Evolutionary conservation across 2,329 filamentous ascomycete genomes (phyloP), one percentile per base, ranked within the genome.

Genomic region (Aspergillus sp.): DNA sequence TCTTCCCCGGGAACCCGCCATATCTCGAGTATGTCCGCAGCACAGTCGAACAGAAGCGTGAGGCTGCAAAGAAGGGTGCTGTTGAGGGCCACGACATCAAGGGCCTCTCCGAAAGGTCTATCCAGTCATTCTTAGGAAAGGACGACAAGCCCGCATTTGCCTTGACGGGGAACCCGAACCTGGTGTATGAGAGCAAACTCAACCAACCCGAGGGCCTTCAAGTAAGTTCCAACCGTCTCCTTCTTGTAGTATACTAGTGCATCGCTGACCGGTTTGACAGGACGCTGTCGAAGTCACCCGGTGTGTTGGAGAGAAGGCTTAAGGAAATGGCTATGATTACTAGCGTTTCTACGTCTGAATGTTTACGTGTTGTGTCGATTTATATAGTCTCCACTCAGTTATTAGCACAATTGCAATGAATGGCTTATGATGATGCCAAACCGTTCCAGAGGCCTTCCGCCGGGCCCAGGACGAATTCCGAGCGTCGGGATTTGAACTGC

Each of bases 21-120:
- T 74, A 74, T 54, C 51, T 72, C 46, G 77, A 82, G 55, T 89
- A 88, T 54, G 83, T 89, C 41, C 72, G 83, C 46, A 80, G 77
- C 52, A 79, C 72, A 29, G 78, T 83, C 2, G 71, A 75, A 35
- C 70, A 85, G 65, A 88, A 88, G 71, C 69, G 71, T 43, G 64
- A 69, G 41, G 70, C 54, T 6, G 62, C 66, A 7, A 58, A 64
- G 30, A 61, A 61, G 8, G 51, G 57, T 0, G 42, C 55, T 3
- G 47, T 46, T 6, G 52, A 46, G 27, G 48, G 47, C 4, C 56
- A 54, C 43, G 53, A 57, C 35, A 51, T 36, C 1, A 50, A 55
- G 4, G 55, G 54, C 2, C 57, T 64, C 30, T 44, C 54, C 2
- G 49, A 53, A 42, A 44, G 48, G 27, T 53, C 49, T 9, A 53